A percentile compares a stretch with the other conserved stretches of the same genome.
phyloP scores from a whole-genome alignment of 441 rosid genomes.

The Pelargonium citronellum region DNA sequence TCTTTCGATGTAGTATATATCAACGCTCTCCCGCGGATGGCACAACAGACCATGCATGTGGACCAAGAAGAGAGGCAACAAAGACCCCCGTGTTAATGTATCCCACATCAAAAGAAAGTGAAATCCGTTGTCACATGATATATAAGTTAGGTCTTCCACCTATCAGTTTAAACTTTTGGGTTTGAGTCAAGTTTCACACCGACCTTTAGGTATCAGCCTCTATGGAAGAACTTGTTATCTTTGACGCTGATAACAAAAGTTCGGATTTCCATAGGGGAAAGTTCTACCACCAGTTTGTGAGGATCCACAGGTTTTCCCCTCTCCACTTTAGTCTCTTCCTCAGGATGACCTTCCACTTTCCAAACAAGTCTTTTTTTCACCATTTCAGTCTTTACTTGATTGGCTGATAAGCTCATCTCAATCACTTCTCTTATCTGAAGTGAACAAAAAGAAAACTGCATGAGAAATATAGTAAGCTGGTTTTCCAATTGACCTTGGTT shows the following conservation, averaged over 20 bases:
- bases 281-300: constrained; percentile 27
- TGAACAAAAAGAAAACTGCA: not conserved
- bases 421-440: constrained; percentile 29
- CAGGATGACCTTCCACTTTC: constrained; percentile 30
- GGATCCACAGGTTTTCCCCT: constrained; percentile 37
- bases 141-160: too few species aligned
- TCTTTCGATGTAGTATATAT: too few species aligned
- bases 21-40: too few species aligned
- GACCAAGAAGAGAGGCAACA: too few species aligned
- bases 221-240: constrained; percentile 6
- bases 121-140: too few species aligned
- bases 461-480: not conserved
- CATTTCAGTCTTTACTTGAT: constrained; percentile 39
- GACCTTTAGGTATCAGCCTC: constrained; percentile 20
- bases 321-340: constrained; percentile 22
- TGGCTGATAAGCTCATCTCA: constrained; percentile 36
- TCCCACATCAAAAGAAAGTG: too few species aligned
- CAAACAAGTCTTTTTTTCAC: constrained; percentile 37
- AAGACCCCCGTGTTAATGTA: too few species aligned
- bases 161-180: too few species aligned
- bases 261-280: constrained; percentile 43
- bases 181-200: not conserved
- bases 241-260: constrained; percentile 35
- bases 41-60: too few species aligned
- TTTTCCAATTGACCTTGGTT: not conserved